phyloP scores from a whole-genome alignment of 2,329 filamentous ascomycete genomes.

The Clarireedia sp. region DNA sequence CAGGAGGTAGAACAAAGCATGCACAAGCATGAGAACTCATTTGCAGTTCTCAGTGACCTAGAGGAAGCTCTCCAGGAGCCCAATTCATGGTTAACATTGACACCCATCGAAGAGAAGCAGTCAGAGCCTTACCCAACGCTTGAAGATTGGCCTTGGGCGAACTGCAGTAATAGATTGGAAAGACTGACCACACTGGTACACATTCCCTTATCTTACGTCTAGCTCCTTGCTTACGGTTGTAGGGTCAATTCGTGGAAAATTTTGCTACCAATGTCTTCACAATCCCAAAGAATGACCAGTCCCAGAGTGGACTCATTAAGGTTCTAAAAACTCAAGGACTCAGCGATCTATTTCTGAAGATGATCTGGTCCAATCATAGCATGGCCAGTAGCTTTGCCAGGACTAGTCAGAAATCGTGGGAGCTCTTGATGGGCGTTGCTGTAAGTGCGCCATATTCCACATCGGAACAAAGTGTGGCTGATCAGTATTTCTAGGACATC shows the following conservation, averaged over 20 bases:
- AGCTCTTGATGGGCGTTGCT: neutral
- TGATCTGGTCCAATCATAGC: neutral
- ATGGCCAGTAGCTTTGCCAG: neutral
- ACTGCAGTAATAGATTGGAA: neutral
- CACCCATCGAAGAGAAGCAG: neutral
- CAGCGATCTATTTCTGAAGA: neutral
- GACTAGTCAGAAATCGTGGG: neutral
- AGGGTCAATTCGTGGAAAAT: neutral
- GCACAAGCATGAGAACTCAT: too few relatives aligned
- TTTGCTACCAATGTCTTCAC: neutral
- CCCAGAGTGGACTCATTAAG: neutral
- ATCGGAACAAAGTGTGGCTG: neutral
- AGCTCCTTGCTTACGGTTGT: neutral
- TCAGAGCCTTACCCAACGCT: neutral
- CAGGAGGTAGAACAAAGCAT: too few relatives aligned
- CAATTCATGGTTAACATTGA: neutral
- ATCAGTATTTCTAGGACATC: neutral
- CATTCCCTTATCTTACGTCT: neutral
- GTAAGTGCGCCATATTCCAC: neutral
- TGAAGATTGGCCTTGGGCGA: neutral
- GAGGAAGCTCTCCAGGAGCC: neutral
- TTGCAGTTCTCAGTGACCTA: too few relatives aligned
- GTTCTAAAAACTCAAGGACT: neutral
- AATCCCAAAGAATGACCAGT: neutral
- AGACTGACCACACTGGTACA: constrained; percentile 3